Evolutionary conservation across 352 stramenopile genomes (phyloP).

Genomic region (Phytopythium litorale): DNA sequence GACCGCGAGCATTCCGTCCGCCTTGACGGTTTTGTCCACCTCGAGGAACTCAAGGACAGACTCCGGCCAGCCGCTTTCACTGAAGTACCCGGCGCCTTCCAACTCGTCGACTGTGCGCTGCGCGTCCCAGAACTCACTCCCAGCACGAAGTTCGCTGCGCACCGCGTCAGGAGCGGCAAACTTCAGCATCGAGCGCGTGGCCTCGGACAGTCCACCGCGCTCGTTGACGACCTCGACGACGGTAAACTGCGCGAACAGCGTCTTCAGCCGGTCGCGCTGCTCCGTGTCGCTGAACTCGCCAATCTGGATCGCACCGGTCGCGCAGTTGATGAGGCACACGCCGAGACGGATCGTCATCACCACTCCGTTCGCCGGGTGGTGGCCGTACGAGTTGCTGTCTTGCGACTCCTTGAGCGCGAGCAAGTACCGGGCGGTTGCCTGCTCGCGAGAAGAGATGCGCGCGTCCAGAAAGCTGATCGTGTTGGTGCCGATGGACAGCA

Average conservation of each 20-base stretch:
- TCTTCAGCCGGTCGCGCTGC: conserved; percentile 94
- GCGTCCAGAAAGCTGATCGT: conserved; percentile 95
- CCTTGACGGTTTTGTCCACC: conserved; percentile 66
- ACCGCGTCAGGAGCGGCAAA: conserved; percentile 57
- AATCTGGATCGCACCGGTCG: conserved; percentile 91
- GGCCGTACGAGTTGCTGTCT: conserved; percentile 30
- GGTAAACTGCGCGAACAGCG: conserved; percentile 89
- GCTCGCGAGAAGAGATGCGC: conserved; percentile 48
- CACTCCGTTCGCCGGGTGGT: conserved; percentile 6
- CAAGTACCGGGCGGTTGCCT: conserved; percentile 44
- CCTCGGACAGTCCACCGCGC: conserved; percentile 52
- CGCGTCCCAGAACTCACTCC: conserved; percentile 89
- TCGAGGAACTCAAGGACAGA: conserved; percentile 57
- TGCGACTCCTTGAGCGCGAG: conserved; percentile 70
- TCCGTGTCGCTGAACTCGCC: conserved; percentile 97
- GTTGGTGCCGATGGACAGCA: conserved; percentile 95
- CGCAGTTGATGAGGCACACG: conserved; percentile 94
- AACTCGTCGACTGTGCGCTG: conserved; percentile 90
- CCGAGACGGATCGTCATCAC: conserved; percentile 81
- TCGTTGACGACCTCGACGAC: conserved; percentile 85
- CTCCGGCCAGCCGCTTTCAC: conserved; percentile 62
- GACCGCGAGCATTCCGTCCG: conserved; percentile 55
- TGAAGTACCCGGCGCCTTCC: conserved; percentile 86
- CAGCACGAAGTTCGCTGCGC: conserved; percentile 56
- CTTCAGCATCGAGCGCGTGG: conserved; percentile 75